phyloP scores from a whole-genome alignment of 305 asterid species.

The Stenogyne calaminthoides region DNA sequence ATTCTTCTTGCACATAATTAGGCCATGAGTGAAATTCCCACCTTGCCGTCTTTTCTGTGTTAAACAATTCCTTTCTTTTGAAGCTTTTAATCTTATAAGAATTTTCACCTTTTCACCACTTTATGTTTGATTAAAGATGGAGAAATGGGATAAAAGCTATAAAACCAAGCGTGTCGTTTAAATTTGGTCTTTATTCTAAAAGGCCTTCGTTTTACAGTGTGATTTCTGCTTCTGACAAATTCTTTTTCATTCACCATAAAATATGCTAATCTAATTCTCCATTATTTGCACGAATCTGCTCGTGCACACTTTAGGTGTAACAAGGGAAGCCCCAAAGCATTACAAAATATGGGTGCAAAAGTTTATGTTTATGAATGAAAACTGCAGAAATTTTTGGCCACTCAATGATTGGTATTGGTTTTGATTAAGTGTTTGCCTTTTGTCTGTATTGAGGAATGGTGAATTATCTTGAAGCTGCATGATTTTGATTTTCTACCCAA shows the following conservation, averaged over 20 bases:
- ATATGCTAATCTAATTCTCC: slow-evolving; percentile 12
- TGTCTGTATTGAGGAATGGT: slow-evolving; percentile 22
- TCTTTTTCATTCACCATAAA: slow-evolving; percentile 18
- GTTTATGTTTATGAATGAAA: slow-evolving; percentile 1
- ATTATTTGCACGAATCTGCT: too few relatives aligned
- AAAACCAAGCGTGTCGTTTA: slow-evolving; percentile 35
- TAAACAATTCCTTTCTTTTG: not conserved
- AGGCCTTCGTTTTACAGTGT: slow-evolving; percentile 27
- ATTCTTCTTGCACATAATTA: slow-evolving; percentile 11
- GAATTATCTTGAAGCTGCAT: not conserved
- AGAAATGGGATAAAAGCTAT: slow-evolving; percentile 42
- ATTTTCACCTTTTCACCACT: slow-evolving; percentile 48
- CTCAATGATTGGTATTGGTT: slow-evolving; percentile 24
- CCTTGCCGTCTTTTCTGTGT: not conserved
- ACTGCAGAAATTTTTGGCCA: not conserved
- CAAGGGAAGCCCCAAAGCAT: too few relatives aligned
- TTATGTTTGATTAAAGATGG: slow-evolving; percentile 37
- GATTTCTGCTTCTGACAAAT: slow-evolving; percentile 25
- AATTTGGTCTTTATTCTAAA: slow-evolving; percentile 31
- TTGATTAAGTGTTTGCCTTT: slow-evolving; percentile 20
- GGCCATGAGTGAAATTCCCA: slow-evolving; percentile 6
- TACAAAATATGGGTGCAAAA: too few relatives aligned
- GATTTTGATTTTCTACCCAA: slow-evolving; percentile 26
- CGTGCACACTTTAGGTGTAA: too few relatives aligned
- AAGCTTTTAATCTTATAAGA: slow-evolving; percentile 35